Base-by-base conservation (phyloP, 208 protist species). In the Leishmania mexicana region DNA sequence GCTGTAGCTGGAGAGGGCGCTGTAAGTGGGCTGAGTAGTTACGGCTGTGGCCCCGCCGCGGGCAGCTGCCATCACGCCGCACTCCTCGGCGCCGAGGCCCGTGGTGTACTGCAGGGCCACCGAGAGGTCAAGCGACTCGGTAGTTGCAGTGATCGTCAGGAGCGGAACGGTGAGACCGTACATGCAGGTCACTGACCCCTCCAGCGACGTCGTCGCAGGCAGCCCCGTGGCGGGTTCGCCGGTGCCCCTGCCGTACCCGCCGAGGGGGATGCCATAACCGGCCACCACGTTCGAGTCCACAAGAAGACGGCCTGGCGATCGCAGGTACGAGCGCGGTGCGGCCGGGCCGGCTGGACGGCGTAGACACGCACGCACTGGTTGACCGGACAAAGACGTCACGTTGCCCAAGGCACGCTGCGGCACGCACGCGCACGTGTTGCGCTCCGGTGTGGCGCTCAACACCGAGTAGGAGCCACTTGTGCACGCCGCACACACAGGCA, bases 41-140 rank as follows among this genome's bases (percentile, higher is more conserved):
- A 1, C 24, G 35, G 53, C 19, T 3, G 57, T 38, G 38, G 13
- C 1, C 24, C 75, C 73, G 8, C 60, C 60, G n/a, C 65, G 74
- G 19, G 74, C 77, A 15, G 78, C 74, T 2, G 73, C 82, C 73
- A 28, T 57, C 53, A 81, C 74, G 47, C n/a, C 17, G 31, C 82
- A 85, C 62, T 62, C 49, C 73, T 85, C 82, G 11, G 60, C 78
- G 21, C 82, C 82, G 6, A 85, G 64, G 1, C 82, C 82, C 0
- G 77, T 85, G 57, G 82, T 82, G 75, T 85, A 79, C 64, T 64
- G 60, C 53, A 85, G 40, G 38, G 35, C 19, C 35, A 51, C 82
- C 5, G 77, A 82, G 24, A 73, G 47, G 78, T 82, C 68, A 6
- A 70, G 53, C 17, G 7, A 7, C 24, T 7, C 54, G 6, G 40